Conservation (phyloP, 345 rosid species). For the Anastatica hierochuntica region DNA sequence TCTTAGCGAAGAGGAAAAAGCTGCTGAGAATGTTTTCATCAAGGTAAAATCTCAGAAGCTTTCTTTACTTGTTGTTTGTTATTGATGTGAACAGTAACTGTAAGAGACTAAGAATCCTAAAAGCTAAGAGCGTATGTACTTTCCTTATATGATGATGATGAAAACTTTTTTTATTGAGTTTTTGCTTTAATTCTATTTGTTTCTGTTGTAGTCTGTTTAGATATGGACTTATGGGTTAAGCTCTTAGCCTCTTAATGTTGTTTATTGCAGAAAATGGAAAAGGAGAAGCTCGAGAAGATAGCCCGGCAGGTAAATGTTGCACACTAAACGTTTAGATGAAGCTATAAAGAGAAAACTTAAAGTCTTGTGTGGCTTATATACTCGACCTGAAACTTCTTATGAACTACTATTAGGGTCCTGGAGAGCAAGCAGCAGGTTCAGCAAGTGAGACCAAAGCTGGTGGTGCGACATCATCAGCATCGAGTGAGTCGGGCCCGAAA, state of each 20-base stretch:
- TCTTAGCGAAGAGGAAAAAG: slow-evolving; percentile 86
- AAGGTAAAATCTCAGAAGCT: slow-evolving; percentile 37
- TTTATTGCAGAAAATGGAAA: slow-evolving; percentile 74
- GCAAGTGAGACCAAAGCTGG: slow-evolving; percentile 36
- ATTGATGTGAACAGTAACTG: background rate
- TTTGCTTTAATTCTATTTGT: background rate
- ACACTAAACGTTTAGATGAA: no score
- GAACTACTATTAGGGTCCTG: slow-evolving; percentile 46
- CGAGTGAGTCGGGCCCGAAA: slow-evolving; percentile 45
- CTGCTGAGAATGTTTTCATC: slow-evolving; percentile 88
- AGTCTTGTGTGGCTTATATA: background rate
- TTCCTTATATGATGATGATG: slow-evolving; percentile 9
- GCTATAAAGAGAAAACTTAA: background rate
- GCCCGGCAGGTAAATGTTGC: slow-evolving; percentile 60
- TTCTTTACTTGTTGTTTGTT: background rate
- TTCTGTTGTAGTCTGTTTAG: no score
- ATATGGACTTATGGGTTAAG: no score
- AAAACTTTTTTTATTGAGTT: background rate
- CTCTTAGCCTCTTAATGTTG: background rate
- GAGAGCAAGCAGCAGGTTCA: slow-evolving; percentile 45
- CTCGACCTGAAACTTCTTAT: background rate
- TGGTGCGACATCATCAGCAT: slow-evolving; percentile 24
- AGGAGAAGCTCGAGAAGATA: slow-evolving; percentile 80
- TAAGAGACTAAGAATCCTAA: background rate
- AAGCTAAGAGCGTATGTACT: background rate